Evolutionary conservation across 257 asterid genomes (phyloP), one percentile per base, ranked within the genome.

Genomic region (Haberlea rhodopensis): DNA sequence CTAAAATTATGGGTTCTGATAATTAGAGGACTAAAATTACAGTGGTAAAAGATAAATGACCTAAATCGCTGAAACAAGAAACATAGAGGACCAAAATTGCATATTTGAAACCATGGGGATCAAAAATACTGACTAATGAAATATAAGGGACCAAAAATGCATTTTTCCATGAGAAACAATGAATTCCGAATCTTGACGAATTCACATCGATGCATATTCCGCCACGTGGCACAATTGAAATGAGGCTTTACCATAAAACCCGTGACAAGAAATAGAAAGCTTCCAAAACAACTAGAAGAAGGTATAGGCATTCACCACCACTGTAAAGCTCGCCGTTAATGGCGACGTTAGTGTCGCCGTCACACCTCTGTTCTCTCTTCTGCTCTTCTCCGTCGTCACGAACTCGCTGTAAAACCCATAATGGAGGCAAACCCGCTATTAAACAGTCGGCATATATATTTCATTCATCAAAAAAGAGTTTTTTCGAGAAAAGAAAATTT

Each of bases 301-400:
- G 46, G n/a, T 18, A 51, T 51, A 10, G 56, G 22, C 62, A 49
- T 71, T 25, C 8, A 10, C 16, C 16, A n/a, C 52, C 61, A 0
- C 21, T 60, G 8, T 27, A 20, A 28, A 53, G 48, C 65, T 70
- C 79, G 66, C 73, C 53, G 68, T 32, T 45, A 51, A 81, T 79
- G 85, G 85, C 81, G 9, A 62, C 75, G 57, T 53, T 62, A 6
- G 68, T 63, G 18, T 34, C 69, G 66, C 78, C 81, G 34, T 64
- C 76, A 54, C 49, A 49, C 19, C 67, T 71, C 20, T 43, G 71
- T 40, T 19, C 66, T 19, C 43, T 63, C n/a, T 45, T 60, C 32
- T 22, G 45, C 23, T 57, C 71, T n/a, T 18, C 70, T 37, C 65
- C 63, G 20, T 32, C 73, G 18, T 59, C 61, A 24, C 71, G 67